Evolutionary conservation across 495 filamentous ascomycete species (phyloP).

Genomic region (Podospora anserina): DNA sequence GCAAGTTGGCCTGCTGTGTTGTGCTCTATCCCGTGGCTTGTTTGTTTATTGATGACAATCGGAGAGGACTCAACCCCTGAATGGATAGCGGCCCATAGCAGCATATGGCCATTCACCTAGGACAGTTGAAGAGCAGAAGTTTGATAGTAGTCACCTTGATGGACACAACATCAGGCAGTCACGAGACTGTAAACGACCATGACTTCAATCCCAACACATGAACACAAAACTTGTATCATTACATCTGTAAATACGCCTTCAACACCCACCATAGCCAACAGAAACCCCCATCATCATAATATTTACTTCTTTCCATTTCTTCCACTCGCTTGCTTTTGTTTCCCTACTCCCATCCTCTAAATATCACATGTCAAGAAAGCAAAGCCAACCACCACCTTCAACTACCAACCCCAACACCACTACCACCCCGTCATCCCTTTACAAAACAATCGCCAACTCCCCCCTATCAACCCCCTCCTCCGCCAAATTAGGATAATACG

Average conservation of each 20-base stretch:
- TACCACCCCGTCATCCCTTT: conserved; percentile 22
- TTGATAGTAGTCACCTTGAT: too few species aligned
- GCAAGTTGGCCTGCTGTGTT: too few species aligned
- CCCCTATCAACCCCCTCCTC: conserved; percentile 70
- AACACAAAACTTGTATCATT: not conserved
- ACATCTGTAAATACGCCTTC: not conserved
- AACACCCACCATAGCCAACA: not conserved
- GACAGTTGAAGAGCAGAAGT: too few species aligned
- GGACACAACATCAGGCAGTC: not conserved
- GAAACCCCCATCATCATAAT: not conserved
- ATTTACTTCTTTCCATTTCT: not conserved
- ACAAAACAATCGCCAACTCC: conserved; percentile 83
- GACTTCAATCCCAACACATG: not conserved
- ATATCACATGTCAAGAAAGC: not conserved
- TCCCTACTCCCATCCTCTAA: not conserved
- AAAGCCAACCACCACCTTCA: not conserved
- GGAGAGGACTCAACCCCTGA: too few species aligned
- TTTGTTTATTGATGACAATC: too few species aligned
- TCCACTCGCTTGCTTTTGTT: not conserved
- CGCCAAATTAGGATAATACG: conserved; percentile 84
- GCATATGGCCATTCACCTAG: too few species aligned
- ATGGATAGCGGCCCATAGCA: too few species aligned
- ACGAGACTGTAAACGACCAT: not conserved
- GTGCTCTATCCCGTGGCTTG: too few species aligned
- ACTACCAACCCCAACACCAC: not conserved